phyloP scores from a whole-genome alignment of 2,329 filamentous ascomycete species.

The Eutypella sp. region DNA sequence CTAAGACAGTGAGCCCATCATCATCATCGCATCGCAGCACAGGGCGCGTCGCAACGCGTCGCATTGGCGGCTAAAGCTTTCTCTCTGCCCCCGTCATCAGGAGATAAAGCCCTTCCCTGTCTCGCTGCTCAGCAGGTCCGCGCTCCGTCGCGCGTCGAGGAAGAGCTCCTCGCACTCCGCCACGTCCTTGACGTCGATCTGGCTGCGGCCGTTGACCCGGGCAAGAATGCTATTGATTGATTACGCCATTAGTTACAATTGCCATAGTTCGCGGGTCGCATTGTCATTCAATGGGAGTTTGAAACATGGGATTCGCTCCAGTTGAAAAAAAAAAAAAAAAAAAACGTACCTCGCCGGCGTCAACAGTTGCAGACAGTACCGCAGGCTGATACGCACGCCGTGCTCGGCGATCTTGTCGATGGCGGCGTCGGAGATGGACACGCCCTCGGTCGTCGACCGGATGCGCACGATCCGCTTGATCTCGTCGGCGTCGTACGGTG shows the following conservation, averaged over 20 bases:
- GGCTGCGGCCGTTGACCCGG: constrained; percentile 70
- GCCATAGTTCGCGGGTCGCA: too few relatives aligned
- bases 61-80: not conserved
- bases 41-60: constrained; percentile 9
- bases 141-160: constrained; percentile 75
- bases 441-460: constrained; percentile 74
- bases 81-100: constrained; percentile 30
- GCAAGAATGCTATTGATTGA: constrained; percentile 66
- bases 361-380: constrained; percentile 89
- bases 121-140: constrained; percentile 60
- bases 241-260: not conserved
- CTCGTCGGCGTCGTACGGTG: constrained; percentile 80
- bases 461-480: constrained; percentile 89
- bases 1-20: too few relatives aligned
- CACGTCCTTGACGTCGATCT: constrained; percentile 74
- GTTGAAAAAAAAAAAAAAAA: too few relatives aligned
- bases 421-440: constrained; percentile 74
- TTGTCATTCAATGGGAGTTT: too few relatives aligned
- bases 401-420: constrained; percentile 83
- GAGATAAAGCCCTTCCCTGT: constrained; percentile 61
- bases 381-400: constrained; percentile 81
- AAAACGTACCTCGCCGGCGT: constrained; percentile 69
- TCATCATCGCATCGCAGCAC: too few relatives aligned
- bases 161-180: constrained; percentile 80
- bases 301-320: too few relatives aligned